A percentile compares a stretch with the other conserved stretches of the same genome.
These are phyloP conservation scores for Solanum virginianum DNA, from an alignment of 257 asterid genomes.

Conservation along the genomic window DNA sequence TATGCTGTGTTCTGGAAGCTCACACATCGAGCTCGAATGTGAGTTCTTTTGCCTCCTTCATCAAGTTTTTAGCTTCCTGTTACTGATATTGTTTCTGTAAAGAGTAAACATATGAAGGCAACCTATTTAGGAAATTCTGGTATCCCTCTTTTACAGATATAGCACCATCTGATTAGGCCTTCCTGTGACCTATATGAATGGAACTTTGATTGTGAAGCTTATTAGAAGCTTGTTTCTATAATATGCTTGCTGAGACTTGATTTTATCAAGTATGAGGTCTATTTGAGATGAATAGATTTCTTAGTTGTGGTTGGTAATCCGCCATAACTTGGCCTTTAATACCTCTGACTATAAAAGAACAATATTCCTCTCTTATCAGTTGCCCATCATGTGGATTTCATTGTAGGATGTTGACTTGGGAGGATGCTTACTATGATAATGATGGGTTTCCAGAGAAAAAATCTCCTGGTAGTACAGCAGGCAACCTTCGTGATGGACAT, in stretches of 20 bases:
- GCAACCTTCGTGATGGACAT: conserved; percentile 36
- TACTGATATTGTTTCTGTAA: background rate
- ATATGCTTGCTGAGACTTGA: background rate
- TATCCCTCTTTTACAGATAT: background rate
- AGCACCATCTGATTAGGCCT: background rate
- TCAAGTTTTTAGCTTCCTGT: background rate
- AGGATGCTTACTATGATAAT: conserved; percentile 66
- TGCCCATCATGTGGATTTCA: conserved; percentile 2
- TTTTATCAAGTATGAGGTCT: background rate
- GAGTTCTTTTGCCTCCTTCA: conserved; percentile 24
- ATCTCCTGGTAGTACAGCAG: conserved; percentile 15
- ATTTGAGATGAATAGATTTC: background rate
- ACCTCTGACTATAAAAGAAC: background rate
- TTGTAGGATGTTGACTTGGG: conserved; percentile 81
- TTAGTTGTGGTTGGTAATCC: background rate
- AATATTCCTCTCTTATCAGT: background rate
- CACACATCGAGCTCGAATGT: conserved; percentile 66
- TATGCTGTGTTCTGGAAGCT: conserved; percentile 96
- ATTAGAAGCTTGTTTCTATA: background rate
- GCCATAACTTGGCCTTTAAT: background rate
- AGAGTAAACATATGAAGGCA: background rate
- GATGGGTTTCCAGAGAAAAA: conserved; percentile 27
- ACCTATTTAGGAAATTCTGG: background rate
- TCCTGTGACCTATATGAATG: background rate
- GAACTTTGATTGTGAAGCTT: background rate